A percentile compares a stretch with the other conserved stretches of the same genome.
phyloP scores from a whole-genome alignment of 768 basidiomycete genomes.

The Tricholoma bakamatsutake region DNA sequence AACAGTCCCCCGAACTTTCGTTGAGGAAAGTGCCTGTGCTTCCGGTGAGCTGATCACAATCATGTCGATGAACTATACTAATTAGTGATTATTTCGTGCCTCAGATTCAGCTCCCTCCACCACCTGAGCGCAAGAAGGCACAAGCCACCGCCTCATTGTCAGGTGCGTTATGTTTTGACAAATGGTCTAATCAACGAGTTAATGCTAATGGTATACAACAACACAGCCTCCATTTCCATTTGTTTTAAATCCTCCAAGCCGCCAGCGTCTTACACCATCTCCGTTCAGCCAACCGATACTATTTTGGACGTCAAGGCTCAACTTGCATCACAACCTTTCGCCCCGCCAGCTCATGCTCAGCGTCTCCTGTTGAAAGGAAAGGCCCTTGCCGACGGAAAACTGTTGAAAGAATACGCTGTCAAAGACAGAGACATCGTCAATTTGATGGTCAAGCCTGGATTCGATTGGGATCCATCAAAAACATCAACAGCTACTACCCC shows the following conservation, averaged over 20 bases:
- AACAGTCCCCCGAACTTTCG: conserved; percentile 59
- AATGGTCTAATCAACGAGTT: conserved; percentile 6
- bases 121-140: conserved; percentile 44
- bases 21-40: conserved; percentile 68
- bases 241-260: conserved; percentile 94
- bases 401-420: conserved; percentile 86
- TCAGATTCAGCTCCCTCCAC: conserved; percentile 17
- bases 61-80: conserved; percentile 2
- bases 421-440: conserved; percentile 78
- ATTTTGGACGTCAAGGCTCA: conserved; percentile 74
- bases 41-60: conserved; percentile 39
- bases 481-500: conserved; percentile 5
- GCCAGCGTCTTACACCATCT: conserved; percentile 63
- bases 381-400: conserved; percentile 80
- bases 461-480: conserved; percentile 54
- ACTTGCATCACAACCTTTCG: conserved; percentile 58
- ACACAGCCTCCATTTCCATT: conserved; percentile 51
- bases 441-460: conserved; percentile 79
- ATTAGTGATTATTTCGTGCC: background rate
- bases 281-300: conserved; percentile 76
- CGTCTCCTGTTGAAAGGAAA: conserved; percentile 92
- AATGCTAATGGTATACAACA: background rate
- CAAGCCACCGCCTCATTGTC: conserved; percentile 26
- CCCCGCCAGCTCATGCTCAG: conserved; percentile 77
- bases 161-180: conserved; percentile 21